Evolutionary conservation across 768 basidiomycete genomes (phyloP), one percentile per base, ranked within the genome.

Genomic region (Tricholoma terreum): DNA sequence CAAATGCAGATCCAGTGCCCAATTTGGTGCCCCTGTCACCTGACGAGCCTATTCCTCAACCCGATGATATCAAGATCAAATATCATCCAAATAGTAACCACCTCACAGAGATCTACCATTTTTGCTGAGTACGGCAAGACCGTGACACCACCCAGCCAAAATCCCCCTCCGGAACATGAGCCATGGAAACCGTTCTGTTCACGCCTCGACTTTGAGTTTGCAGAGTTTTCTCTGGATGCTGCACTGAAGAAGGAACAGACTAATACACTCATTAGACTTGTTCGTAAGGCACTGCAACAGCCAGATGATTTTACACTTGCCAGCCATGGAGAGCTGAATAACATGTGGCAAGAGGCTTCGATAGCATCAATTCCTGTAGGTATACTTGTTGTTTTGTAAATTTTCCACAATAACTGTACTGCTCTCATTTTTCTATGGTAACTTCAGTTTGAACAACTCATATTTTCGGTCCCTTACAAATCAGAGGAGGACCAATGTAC

Each of bases 101-200:
- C 8, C 31, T 24, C 2, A 4, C 42, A 1, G 30, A 36, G 5
- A 58, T 59, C 24, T n/a, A 51, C 5, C 49, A 54, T n/a, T 40
- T 65, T 63, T 49, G 31, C 49, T 30, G 50, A 54, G 0, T 57
- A 54, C 40, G 55, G 50, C 21, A n/a, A 12, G 7, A 8, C 38
- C 10, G 17, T 3, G 8, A 1, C 38, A 12, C 14, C 46, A 53
- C 33, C 33, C 8, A 10, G n/a, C 30, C 10, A 46, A 15, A 17
- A n/a, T n/a, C n/a, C n/a, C n/a, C 31, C 31, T 4, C 11, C 10
- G 19, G 30, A 56, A n/a, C 15, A 14, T 17, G 35, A 60, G 35
- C 73, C 69, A 0, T 77, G 72, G 70, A 19, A 46, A 1, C 73
- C 73, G 5, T 75, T 73, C 38, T 45, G 24, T 6, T 63, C 67